Evolutionary conservation across 1,284 basidiomycete genomes (phyloP).

Genomic region (Stygiomarasmius scandens): DNA sequence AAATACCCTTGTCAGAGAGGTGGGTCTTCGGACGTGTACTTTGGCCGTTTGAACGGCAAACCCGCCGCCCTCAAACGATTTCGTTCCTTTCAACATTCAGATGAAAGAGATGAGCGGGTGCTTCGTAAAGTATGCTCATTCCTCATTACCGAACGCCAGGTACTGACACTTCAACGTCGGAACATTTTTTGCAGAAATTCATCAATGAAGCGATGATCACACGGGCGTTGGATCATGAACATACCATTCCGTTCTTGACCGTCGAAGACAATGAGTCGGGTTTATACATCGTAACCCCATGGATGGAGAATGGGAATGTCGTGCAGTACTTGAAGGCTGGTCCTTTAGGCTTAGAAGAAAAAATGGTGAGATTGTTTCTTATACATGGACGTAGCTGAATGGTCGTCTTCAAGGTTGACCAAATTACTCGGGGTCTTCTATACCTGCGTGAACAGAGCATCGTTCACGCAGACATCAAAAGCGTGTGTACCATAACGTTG

Average conservation of each 20-base stretch:
- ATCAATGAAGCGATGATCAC: not conserved
- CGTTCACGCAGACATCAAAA: not conserved
- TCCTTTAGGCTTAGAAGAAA: not conserved
- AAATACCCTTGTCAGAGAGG: too few species aligned
- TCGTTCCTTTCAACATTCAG: too few species aligned
- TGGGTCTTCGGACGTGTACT: too few species aligned
- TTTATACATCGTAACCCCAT: not conserved
- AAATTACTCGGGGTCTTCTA: not conserved
- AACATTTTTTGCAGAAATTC: not conserved
- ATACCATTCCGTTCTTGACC: not conserved
- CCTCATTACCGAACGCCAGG: too few species aligned
- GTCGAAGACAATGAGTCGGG: not conserved
- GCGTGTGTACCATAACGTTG: not conserved
- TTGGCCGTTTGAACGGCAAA: too few species aligned
- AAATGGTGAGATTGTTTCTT: too few species aligned
- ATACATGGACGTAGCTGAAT: too few species aligned
- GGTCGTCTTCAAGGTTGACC: not conserved
- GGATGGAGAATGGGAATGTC: not conserved
- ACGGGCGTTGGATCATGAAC: not conserved
- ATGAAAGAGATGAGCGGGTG: too few species aligned
- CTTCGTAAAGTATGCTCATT: too few species aligned
- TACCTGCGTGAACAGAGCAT: not conserved
- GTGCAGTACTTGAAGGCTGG: not conserved
- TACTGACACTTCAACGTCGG: too few species aligned
- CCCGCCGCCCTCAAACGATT: too few species aligned